phyloP scores from a whole-genome alignment of 768 basidiomycete genomes.

The Termitomyces sp. region DNA sequence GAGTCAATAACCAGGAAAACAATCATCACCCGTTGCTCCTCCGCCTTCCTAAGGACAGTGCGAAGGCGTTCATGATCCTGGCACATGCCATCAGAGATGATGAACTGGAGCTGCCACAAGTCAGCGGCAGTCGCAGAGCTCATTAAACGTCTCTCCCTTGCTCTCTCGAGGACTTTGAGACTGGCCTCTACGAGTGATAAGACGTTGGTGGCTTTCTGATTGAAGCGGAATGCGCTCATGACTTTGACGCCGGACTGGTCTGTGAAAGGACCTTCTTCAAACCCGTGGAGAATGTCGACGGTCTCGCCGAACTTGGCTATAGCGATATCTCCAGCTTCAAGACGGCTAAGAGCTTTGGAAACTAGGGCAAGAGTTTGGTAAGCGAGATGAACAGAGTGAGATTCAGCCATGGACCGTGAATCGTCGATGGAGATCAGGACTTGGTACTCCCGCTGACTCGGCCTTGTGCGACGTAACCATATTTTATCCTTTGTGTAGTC shows the following conservation, averaged over 20 bases:
- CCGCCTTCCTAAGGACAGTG: slow-evolving; percentile 73
- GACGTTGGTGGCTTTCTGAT: slow-evolving; percentile 87
- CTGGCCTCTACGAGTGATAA: slow-evolving; percentile 76
- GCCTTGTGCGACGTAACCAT: slow-evolving; percentile 92
- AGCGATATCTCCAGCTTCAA: slow-evolving; percentile 93
- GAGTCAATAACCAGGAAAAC: slow-evolving; percentile 97
- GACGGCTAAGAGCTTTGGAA: slow-evolving; percentile 80
- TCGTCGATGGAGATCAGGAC: slow-evolving; percentile 93
- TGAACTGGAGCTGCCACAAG: slow-evolving; percentile 96
- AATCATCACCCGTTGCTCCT: slow-evolving; percentile 88
- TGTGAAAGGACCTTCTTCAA: slow-evolving; percentile 75
- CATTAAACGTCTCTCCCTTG: slow-evolving; percentile 59
- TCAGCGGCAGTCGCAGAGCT: slow-evolving; percentile 67
- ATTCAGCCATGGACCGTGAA: slow-evolving; percentile 94
- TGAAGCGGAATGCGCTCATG: slow-evolving; percentile 81
- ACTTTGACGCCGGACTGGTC: slow-evolving; percentile 78
- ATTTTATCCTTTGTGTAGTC: slow-evolving; percentile 99
- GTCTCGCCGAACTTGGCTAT: slow-evolving; percentile 86
- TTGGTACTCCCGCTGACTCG: slow-evolving; percentile 93
- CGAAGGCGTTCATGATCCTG: slow-evolving; percentile 89
- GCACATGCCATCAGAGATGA: slow-evolving; percentile 98
- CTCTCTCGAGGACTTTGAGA: slow-evolving; percentile 66
- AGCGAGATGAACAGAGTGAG: slow-evolving; percentile 86
- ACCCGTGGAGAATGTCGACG: slow-evolving; percentile 85
- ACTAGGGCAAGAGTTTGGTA: slow-evolving; percentile 92